A percentile compares a stretch with the other conserved stretches of the same genome.
Conservation (phyloP, 345 rosid species). For the Hibiscus tridactylites region DNA sequence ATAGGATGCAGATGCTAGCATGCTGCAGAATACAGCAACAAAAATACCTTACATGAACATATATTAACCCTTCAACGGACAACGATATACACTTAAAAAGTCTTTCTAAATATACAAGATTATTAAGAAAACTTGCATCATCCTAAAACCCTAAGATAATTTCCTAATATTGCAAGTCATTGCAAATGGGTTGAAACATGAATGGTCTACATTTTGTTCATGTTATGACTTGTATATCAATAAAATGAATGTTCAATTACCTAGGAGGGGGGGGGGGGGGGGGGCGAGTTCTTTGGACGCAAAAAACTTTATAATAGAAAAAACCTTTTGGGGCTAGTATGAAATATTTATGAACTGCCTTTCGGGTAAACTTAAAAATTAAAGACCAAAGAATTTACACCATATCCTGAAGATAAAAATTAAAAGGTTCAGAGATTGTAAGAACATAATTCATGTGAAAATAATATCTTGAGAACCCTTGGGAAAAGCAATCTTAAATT, state of each 20-base stretch:
- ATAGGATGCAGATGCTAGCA: not conserved
- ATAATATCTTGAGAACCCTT: not conserved
- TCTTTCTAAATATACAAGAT: not conserved
- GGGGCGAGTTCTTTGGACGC: not conserved
- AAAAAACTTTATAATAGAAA: not conserved
- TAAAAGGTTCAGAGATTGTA: not conserved
- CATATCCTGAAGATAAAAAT: not conserved
- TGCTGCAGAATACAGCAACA: not conserved
- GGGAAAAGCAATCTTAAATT: not conserved
- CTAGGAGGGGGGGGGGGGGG: not conserved
- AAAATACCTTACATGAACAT: not conserved
- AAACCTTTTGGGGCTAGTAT: not conserved
- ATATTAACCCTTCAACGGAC: no score
- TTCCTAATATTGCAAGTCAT: not conserved
- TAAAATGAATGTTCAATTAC: not conserved
- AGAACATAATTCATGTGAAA: not conserved
- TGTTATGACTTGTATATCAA: not conserved
- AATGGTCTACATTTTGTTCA: not conserved
- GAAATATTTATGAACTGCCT: not conserved
- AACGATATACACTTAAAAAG: not conserved
- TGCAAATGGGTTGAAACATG: not conserved
- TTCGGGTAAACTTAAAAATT: slow-evolving; percentile 1
- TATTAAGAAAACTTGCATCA: not conserved
- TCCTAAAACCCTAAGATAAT: not conserved
- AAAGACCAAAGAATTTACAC: not conserved